phyloP scores from a whole-genome alignment of 345 rosid species.

The Durio zibethinus region DNA sequence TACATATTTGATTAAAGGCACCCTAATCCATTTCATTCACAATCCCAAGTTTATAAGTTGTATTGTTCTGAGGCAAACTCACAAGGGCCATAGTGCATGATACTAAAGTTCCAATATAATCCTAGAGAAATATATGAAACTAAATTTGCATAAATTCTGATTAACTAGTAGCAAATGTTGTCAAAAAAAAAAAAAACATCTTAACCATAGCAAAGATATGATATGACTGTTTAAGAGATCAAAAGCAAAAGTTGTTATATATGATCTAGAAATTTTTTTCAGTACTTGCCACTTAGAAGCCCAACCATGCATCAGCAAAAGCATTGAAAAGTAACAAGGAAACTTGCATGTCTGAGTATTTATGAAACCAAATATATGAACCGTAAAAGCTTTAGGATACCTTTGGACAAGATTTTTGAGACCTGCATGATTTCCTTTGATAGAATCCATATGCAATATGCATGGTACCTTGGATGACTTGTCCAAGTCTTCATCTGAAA shows the following conservation, averaged over 20 bases:
- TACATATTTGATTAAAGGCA: neutral
- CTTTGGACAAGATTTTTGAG: conserved; percentile 93
- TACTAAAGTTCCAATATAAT: neutral
- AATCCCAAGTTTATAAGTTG: neutral
- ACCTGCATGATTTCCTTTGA: conserved; percentile 93
- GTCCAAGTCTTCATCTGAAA: conserved; percentile 53
- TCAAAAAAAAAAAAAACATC: neutral
- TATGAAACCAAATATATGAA: neutral
- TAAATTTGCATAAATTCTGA: conserved; percentile 4
- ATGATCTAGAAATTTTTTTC: neutral
- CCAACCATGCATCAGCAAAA: neutral
- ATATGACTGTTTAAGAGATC: neutral
- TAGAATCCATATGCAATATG: conserved; percentile 96
- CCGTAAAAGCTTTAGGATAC: conserved; percentile 39
- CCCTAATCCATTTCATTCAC: neutral
- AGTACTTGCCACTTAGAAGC: neutral
- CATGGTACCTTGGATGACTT: conserved; percentile 66
- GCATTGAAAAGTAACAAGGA: neutral
- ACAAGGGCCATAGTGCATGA: neutral
- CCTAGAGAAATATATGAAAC: neutral
- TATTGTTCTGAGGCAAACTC: neutral
- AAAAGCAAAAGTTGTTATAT: neutral
- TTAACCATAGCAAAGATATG: neutral
- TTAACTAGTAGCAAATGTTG: neutral
- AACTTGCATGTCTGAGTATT: neutral